Base-by-base conservation (phyloP, 78 protist genomes). In the Polysphondylium violaceum region DNA sequence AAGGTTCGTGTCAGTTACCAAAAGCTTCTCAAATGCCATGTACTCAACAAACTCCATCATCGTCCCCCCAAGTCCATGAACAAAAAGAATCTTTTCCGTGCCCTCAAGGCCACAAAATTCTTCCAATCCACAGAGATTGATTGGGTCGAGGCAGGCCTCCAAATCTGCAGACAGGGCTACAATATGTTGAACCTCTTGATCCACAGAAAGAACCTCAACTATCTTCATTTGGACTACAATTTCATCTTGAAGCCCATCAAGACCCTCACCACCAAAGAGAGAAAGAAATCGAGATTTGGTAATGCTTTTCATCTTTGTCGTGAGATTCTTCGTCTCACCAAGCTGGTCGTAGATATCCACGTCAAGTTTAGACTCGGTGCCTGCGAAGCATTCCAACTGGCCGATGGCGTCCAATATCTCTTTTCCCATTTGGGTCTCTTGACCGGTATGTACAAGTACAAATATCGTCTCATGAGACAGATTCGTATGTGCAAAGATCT, bases 81-180 rank as follows among this genome's bases (percentile, higher is more conserved):
- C 86, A 95, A 96, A 63, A 97, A 97, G 68, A 87, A 95, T 77
- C 88, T 98, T 51, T 92, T 98, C 74, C 44, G 74, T 19, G 50
- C 98, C 31, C 94, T 99, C 19, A 83, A 92, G 55, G 68, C 74
- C 11, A 98, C 99, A 9, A 98, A 98, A 97, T 98, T 98, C 92
- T 99, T 99, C 96, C 99, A 98, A 83, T 51, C 95, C 1, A 97
- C 99, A 2, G 95, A 95, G 67, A 61, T 99, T 47, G 99, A 99
- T 71, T 99, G 99, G 99, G 98, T 99, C 12, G 99, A 99, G 87
- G 99, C 99, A 2, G 99, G 99, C 6, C 97, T 99, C 41, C 99
- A 99, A 95, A 93, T 99, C n/a, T 96, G 98, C 50, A 81, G 99
- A 3, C 99, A 99, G 87, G 99, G 99, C 33, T 96, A 98, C 96